Percentiles rank a stretch among this genome's conserved stretches.
Conservation (phyloP, 495 filamentous ascomycete genomes). For the Podospora fimiseda region DNA sequence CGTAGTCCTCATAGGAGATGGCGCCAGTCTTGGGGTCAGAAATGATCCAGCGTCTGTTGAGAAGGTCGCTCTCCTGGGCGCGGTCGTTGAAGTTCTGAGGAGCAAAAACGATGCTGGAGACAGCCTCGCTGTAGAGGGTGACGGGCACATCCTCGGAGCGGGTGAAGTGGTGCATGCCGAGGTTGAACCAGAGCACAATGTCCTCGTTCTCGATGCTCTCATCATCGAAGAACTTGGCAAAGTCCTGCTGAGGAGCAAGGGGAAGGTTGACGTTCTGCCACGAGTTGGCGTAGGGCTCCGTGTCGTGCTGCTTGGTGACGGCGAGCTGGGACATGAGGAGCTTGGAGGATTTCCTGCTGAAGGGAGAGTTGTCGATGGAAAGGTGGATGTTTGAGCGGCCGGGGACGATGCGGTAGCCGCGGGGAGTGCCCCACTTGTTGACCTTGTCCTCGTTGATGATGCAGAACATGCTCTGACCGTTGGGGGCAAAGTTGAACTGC, state of each 20-base stretch:
- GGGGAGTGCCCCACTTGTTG: constrained; percentile 47
- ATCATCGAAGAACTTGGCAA: constrained; percentile 47
- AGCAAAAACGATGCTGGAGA: constrained; percentile 38
- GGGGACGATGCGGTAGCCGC: constrained; percentile 49
- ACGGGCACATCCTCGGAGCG: constrained; percentile 50
- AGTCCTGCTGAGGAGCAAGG: constrained; percentile 46
- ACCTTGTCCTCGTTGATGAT: constrained; percentile 41
- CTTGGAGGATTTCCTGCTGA: constrained; percentile 36
- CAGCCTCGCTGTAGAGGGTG: constrained; percentile 43
- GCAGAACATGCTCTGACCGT: constrained; percentile 41
- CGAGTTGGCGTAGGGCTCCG: constrained; percentile 43
- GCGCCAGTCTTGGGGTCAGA: constrained; percentile 5
- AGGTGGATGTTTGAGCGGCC: constrained; percentile 40
- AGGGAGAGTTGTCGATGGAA: constrained; percentile 41
- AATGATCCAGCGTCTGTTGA: constrained; percentile 13
- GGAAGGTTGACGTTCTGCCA: constrained; percentile 44
- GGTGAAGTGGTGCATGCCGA: constrained; percentile 56
- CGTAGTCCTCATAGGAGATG: constrained; percentile 14
- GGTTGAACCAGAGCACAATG: constrained; percentile 42
- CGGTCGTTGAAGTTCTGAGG: constrained; percentile 39
- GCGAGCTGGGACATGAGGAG: constrained; percentile 45
- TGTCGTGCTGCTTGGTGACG: constrained; percentile 47
- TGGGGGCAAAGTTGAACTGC: constrained; percentile 43
- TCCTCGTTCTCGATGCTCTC: constrained; percentile 49
- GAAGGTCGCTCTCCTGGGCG: constrained; percentile 18